Conservation (phyloP, 2,329 filamentous ascomycete species). For the Didymosphaeria variabile region DNA sequence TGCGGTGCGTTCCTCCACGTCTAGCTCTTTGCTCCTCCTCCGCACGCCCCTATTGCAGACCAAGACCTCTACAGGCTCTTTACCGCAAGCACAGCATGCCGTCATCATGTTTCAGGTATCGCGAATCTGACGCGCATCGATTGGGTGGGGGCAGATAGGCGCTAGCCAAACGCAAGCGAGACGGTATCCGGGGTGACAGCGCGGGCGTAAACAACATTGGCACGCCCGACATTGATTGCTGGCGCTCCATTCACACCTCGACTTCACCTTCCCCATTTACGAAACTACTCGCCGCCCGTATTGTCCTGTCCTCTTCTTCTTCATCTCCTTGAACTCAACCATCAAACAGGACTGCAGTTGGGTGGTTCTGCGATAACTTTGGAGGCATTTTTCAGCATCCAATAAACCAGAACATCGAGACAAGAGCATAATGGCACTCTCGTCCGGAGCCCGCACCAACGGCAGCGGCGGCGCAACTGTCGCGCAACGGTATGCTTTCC, state of each 20-base stretch:
- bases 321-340: neutral
- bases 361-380: neutral
- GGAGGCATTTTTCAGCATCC: neutral
- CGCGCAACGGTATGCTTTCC: constrained; percentile 55
- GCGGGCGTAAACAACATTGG: constrained; percentile 21
- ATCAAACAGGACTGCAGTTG: neutral
- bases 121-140: constrained; percentile 21
- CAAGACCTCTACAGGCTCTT: too few species aligned
- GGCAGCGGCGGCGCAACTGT: constrained; percentile 55
- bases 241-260: constrained; percentile 1
- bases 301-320: neutral
- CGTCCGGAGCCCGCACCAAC: constrained; percentile 30
- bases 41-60: too few species aligned
- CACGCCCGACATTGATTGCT: constrained; percentile 7
- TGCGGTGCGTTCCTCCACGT: too few species aligned
- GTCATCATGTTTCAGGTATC: constrained; percentile 11
- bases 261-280: neutral
- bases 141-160: constrained; percentile 12
- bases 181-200: constrained; percentile 21
- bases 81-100: neutral
- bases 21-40: too few species aligned
- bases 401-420: constrained; percentile 1
- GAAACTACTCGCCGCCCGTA: neutral
- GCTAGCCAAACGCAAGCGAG: constrained; percentile 12
- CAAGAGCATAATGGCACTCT: constrained; percentile 37